Percentiles rank a stretch among this genome's conserved stretches.
Evolutionary conservation across 2,329 filamentous ascomycete species (phyloP).

Genomic region (Purpureocillium lavendulum): DNA sequence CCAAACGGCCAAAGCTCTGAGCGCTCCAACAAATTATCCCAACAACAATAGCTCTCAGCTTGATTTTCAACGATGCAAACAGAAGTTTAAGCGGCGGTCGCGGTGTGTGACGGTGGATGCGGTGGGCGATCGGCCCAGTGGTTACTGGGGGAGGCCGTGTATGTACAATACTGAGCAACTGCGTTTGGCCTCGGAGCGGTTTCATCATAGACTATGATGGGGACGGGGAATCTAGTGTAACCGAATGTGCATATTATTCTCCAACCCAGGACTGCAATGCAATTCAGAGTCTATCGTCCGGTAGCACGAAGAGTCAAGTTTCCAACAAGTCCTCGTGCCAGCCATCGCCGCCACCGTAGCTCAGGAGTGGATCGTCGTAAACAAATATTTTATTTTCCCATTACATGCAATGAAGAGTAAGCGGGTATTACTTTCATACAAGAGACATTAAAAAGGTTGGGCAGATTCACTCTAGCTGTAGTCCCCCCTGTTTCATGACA

Average conservation of each 20-base stretch:
- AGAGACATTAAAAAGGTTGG: slow-evolving; percentile 1
- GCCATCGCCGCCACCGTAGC: too few relatives aligned
- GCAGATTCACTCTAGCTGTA: too few relatives aligned
- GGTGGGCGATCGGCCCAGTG: neutral
- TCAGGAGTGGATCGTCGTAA: too few relatives aligned
- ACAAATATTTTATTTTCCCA: neutral
- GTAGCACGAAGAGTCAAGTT: neutral
- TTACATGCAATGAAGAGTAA: neutral
- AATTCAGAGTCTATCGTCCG: too few relatives aligned
- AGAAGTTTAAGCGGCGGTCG: neutral
- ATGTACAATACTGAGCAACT: slow-evolving; percentile 45
- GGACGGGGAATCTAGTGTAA: slow-evolving; percentile 34
- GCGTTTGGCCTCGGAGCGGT: slow-evolving; percentile 28
- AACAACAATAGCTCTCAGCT: too few relatives aligned
- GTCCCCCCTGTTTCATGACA: neutral
- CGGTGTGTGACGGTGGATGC: slow-evolving; percentile 4
- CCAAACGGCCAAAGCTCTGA: neutral
- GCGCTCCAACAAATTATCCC: too few relatives aligned
- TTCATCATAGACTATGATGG: slow-evolving; percentile 39
- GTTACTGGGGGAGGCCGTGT: slow-evolving; percentile 19
- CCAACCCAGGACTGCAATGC: neutral
- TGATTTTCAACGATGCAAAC: neutral
- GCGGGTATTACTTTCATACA: neutral
- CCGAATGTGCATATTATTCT: slow-evolving; percentile 23
- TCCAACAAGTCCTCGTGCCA: too few relatives aligned